phyloP scores from a whole-genome alignment of 768 basidiomycete species.

The Tulasnella sp. region DNA sequence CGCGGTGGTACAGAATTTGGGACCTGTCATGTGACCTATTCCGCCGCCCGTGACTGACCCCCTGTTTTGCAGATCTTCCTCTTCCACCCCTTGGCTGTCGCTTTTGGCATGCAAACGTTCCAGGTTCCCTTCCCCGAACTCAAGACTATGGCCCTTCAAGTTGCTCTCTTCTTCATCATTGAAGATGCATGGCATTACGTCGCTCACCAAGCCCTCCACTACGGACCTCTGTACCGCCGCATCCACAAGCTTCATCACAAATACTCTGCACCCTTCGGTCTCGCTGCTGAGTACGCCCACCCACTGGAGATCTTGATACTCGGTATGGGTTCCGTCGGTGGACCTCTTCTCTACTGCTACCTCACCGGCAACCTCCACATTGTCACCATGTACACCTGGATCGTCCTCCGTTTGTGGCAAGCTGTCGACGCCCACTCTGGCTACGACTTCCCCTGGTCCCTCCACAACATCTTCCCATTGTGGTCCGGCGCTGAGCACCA shows the following conservation, averaged over 20 bases:
- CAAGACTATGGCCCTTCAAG: slow-evolving; percentile 65
- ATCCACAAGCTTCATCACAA: slow-evolving; percentile 98
- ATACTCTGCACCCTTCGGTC: slow-evolving; percentile 93
- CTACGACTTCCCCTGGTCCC: slow-evolving; percentile 98
- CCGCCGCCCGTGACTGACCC: neutral
- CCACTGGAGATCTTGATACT: slow-evolving; percentile 95
- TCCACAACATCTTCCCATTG: slow-evolving; percentile 87
- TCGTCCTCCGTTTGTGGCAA: slow-evolving; percentile 90
- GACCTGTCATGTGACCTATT: neutral
- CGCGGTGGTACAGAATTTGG: neutral
- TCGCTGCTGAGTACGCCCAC: slow-evolving; percentile 97
- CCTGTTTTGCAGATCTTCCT: slow-evolving; percentile 62
- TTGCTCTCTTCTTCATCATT: slow-evolving; percentile 87
- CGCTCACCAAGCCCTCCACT: slow-evolving; percentile 88
- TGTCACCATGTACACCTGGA: slow-evolving; percentile 89
- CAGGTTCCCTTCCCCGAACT: slow-evolving; percentile 85
- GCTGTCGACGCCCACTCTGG: slow-evolving; percentile 97
- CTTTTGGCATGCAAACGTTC: slow-evolving; percentile 85
- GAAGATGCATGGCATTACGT: slow-evolving; percentile 96
- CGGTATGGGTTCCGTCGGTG: slow-evolving; percentile 67
- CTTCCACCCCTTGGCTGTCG: slow-evolving; percentile 86
- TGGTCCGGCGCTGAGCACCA: slow-evolving; percentile 98
- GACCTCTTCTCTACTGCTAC: slow-evolving; percentile 81
- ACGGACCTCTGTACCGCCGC: slow-evolving; percentile 76
- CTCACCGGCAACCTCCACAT: slow-evolving; percentile 80